Conservation (phyloP, 1,284 basidiomycete genomes). For the Schizophyllum amplum region DNA sequence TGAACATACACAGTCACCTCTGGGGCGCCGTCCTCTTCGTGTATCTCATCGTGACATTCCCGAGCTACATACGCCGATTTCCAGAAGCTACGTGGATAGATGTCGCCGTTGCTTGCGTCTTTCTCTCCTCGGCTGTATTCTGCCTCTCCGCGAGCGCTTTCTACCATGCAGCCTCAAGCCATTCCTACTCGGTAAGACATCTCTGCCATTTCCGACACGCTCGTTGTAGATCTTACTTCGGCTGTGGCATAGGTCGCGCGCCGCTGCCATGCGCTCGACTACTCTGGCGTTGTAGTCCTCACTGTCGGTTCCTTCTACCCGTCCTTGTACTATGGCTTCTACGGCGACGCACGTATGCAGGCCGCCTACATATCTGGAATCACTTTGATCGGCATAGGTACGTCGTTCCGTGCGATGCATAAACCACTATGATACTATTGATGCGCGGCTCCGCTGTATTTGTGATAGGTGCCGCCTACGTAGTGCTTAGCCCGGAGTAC, state of each 20-base stretch:
- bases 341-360: constrained; percentile 49
- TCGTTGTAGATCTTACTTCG: constrained; percentile 1
- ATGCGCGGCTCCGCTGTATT: constrained; percentile 4
- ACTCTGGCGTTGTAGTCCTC: constrained; percentile 57
- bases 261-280: constrained; percentile 60
- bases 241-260: constrained; percentile 31
- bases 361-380: constrained; percentile 48
- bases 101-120: constrained; percentile 54
- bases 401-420: constrained; percentile 28
- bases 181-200: constrained; percentile 55
- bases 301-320: constrained; percentile 65
- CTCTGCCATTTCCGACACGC: background rate
- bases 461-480: constrained; percentile 53
- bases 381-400: constrained; percentile 52
- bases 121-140: constrained; percentile 64
- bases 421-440: too few species aligned
- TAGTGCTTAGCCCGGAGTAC: constrained; percentile 78
- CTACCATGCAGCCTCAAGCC: constrained; percentile 74
- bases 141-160: constrained; percentile 72
- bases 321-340: constrained; percentile 67
- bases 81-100: constrained; percentile 55
- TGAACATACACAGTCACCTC: constrained; percentile 88
- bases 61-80: constrained; percentile 41
- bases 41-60: constrained; percentile 49
- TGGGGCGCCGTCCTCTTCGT: constrained; percentile 67